Evolutionary conservation across 78 protist species (phyloP).

Genomic region (Dictyostelium firmibasis): DNA sequence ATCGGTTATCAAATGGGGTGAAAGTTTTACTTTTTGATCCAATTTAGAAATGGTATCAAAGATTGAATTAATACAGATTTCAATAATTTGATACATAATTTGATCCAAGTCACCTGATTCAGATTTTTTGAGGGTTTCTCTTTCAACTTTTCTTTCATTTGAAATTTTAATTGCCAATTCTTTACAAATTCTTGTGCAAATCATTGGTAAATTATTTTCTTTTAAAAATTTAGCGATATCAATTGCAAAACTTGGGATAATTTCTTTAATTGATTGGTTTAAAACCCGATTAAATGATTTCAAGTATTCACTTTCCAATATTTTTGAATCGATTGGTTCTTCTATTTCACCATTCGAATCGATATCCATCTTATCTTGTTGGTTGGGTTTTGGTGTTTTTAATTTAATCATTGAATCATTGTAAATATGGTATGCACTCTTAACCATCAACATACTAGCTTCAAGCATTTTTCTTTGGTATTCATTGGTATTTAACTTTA

Average conservation of each 20-base stretch:
- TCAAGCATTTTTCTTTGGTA: neutral
- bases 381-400: neutral
- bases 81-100: conserved; percentile 7
- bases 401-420: neutral
- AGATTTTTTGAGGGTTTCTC: neutral
- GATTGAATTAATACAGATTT: neutral
- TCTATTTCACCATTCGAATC: neutral
- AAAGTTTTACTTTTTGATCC: neutral
- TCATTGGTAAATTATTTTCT: neutral
- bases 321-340: neutral
- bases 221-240: neutral
- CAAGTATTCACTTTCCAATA: neutral
- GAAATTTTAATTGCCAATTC: neutral
- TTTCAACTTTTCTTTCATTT: neutral
- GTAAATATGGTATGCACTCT: neutral
- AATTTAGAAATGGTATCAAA: conserved; percentile 10
- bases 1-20: neutral
- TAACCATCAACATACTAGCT: neutral
- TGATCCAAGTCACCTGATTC: neutral
- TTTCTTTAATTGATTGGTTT: neutral
- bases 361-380: neutral
- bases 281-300: neutral
- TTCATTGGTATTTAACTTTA: neutral
- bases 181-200: conserved; percentile 1
- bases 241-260: neutral